Base-by-base conservation (phyloP, 345 rosid genomes). In the Salix suchowensis region DNA sequence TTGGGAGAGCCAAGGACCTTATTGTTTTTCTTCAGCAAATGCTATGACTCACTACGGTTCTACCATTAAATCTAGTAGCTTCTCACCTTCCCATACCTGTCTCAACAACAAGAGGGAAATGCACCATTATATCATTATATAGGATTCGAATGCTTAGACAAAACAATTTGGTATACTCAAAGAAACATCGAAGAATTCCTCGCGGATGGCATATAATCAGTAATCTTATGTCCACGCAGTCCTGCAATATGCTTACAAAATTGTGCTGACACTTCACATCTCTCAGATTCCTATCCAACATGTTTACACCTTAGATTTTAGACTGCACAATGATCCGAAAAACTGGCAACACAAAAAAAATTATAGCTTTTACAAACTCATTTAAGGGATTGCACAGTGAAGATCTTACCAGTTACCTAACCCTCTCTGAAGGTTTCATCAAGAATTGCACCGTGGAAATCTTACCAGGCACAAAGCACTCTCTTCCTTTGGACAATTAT, bases 401-500 rank as follows among this genome's bases (percentile, higher is more conserved):
- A 60, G 71, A 40, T 73, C 76, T 71, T 70, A 78, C 74, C 60
- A 30, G 13, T 54, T 54, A 54, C 24, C 61, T 19, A 7, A 7
- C 12, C 61, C 61, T 21, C 23, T 54, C 61, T 19, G 61, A 54
- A 54, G 61, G 24, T 54, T 54, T 54, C 61, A 54, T 54, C 61
- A 37, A 55, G 62, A 46, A 76, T 60, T 39, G 48, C 48, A 19
- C 24, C 42, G 26, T 34, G 61, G 34, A 69, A 66, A 55, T 73
- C 76, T 68, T 70, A 74, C 76, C 44, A 30, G 6, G 39, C 26
- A 34, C 54, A 37, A 60, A 76, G 24, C 42, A 46, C 34, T 77
- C 79, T 60, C 76, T 73, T 73, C 23, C 58, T 69, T 26, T n/a
- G 16, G 48, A 77, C 39, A 26, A 46, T 28, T 72, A 3, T 24